Evolutionary conservation across 2,329 filamentous ascomycete species (phyloP).

Genomic region (Bipolaris victoriae): DNA sequence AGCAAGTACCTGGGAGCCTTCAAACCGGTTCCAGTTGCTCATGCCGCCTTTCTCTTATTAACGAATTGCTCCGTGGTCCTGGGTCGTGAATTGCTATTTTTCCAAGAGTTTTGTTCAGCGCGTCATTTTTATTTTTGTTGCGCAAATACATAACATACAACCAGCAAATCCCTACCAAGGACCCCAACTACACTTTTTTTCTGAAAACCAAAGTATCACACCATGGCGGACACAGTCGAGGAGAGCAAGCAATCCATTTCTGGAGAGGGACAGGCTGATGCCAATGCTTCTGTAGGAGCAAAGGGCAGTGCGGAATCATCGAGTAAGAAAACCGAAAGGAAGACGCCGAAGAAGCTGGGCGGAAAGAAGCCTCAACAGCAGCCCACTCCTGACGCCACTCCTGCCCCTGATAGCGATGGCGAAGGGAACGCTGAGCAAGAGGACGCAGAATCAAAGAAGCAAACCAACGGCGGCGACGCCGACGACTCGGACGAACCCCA

Average conservation of each 20-base stretch:
- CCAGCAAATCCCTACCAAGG: conserved; percentile 19
- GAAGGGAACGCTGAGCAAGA: conserved; percentile 52
- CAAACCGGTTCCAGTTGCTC: conserved; percentile 47
- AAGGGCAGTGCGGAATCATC: conserved; percentile 48
- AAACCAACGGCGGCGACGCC: conserved; percentile 43
- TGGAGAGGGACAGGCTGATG: conserved; percentile 48
- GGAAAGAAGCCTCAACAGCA: conserved; percentile 53
- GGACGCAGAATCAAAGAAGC: conserved; percentile 44
- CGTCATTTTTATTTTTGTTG: background rate
- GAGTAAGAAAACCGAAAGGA: conserved; percentile 56
- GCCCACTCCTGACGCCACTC: conserved; percentile 56
- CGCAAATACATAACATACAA: conserved; percentile 16
- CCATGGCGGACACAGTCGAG: conserved; percentile 49
- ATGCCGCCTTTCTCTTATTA: conserved; percentile 40
- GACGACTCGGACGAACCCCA: conserved; percentile 56
- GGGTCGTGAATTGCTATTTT: conserved; percentile 14
- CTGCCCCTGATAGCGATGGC: conserved; percentile 53
- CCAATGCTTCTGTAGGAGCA: conserved; percentile 45
- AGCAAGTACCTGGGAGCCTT: conserved; percentile 33
- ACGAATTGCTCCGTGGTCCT: conserved; percentile 37
- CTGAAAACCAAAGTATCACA: conserved; percentile 25
- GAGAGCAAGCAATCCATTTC: conserved; percentile 46
- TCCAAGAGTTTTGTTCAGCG: conserved; percentile 4
- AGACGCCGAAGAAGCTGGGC: conserved; percentile 58
- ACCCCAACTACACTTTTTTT: conserved; percentile 5